A percentile compares a stretch with the other conserved stretches of the same genome.
phyloP scores from a whole-genome alignment of 805 yeast genomes.

The Sugiyamaella valdiviana region DNA sequence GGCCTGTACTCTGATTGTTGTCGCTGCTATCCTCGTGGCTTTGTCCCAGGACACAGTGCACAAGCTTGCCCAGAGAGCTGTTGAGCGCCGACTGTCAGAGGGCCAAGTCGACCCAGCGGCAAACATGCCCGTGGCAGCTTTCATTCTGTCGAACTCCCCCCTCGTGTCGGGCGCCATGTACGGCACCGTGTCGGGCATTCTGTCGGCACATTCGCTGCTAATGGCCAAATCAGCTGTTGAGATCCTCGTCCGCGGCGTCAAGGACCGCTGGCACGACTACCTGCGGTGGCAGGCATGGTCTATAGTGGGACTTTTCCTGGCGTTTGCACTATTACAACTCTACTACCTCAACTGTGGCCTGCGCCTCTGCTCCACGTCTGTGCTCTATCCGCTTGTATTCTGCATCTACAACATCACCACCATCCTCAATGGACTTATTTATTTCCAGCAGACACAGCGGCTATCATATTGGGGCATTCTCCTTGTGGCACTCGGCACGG shows the following conservation, averaged over 20 bases:
- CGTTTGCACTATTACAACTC: slow-evolving; percentile 64
- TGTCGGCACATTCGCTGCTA: slow-evolving; percentile 79
- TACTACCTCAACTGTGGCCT: slow-evolving; percentile 70
- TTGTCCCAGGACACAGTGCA: slow-evolving; percentile 6
- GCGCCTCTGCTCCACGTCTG: slow-evolving; percentile 61
- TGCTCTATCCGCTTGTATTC: slow-evolving; percentile 78
- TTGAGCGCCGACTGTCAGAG: neutral
- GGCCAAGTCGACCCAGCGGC: neutral
- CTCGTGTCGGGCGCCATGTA: slow-evolving; percentile 52
- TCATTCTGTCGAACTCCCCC: neutral
- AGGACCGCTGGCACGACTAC: slow-evolving; percentile 35
- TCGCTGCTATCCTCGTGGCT: slow-evolving; percentile 25
- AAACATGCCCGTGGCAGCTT: neutral
- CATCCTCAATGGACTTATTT: slow-evolving; percentile 57
- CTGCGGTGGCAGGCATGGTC: slow-evolving; percentile 41
- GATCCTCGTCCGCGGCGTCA: slow-evolving; percentile 45
- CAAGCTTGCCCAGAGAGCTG: neutral
- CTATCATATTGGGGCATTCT: slow-evolving; percentile 33
- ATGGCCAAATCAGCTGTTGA: slow-evolving; percentile 83
- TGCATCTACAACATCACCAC: slow-evolving; percentile 72
- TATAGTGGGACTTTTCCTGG: slow-evolving; percentile 48
- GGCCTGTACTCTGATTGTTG: slow-evolving; percentile 30
- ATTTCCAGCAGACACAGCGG: slow-evolving; percentile 45
- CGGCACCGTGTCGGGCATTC: slow-evolving; percentile 66
- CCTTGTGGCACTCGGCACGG: slow-evolving; percentile 46